A percentile compares a stretch with the other conserved stretches of the same genome.
These are phyloP conservation scores for Suhomyces anneliseae DNA, from an alignment of 1,139 yeast genomes.

Conservation along the genomic window DNA sequence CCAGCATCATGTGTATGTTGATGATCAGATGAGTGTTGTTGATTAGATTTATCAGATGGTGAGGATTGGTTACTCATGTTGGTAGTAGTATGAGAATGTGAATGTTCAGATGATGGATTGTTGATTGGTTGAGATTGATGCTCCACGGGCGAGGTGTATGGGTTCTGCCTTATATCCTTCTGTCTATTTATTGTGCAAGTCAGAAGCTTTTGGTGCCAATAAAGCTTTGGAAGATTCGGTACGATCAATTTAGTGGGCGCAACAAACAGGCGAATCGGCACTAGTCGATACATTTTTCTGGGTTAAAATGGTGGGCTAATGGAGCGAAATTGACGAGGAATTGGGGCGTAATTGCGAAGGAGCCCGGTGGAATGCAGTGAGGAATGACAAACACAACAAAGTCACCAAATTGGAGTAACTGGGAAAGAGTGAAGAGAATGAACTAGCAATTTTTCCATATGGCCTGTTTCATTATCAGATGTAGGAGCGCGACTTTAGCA, in stretches of 20 bases:
- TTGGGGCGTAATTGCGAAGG: too few species aligned
- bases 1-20: conserved; percentile 15
- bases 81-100: conserved; percentile 1
- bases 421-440: neutral
- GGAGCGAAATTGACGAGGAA: neutral
- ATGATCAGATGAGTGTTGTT: neutral
- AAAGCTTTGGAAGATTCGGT: conserved; percentile 2
- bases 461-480: neutral
- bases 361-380: too few species aligned
- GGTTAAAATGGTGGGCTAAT: neutral
- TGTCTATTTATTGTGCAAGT: neutral
- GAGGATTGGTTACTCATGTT: conserved; percentile 1
- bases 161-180: neutral
- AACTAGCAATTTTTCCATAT: neutral
- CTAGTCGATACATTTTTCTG: conserved; percentile 4
- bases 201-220: neutral
- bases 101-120: neutral
- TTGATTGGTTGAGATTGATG: neutral
- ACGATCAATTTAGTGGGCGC: conserved; percentile 5
- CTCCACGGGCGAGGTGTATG: neutral
- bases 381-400: too few species aligned
- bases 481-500: neutral
- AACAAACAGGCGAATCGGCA: conserved; percentile 4
- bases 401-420: neutral
- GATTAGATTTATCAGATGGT: neutral